Conservation (phyloP, 306 rosid species). For the Sicyos edulis region DNA sequence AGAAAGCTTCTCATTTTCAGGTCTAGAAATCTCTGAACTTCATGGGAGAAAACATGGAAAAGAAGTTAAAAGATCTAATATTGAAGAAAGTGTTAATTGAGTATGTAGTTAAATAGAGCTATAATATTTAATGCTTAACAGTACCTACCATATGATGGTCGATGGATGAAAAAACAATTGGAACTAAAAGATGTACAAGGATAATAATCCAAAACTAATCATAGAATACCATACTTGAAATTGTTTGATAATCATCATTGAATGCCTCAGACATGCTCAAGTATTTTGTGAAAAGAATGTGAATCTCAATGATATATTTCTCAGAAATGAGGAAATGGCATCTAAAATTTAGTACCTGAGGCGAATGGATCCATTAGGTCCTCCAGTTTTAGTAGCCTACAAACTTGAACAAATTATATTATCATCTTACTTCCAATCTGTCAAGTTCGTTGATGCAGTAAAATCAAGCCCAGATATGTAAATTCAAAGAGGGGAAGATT, state of each 20-base stretch:
- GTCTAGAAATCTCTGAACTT: constrained; percentile 93
- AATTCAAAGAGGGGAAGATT: constrained; percentile 10
- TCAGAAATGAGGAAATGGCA: constrained; percentile 9
- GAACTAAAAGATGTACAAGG: background rate
- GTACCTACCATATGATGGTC: too few relatives aligned
- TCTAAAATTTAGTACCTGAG: constrained; percentile 57
- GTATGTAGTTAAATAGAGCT: background rate
- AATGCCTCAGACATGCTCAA: constrained; percentile 4
- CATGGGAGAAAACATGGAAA: constrained; percentile 32
- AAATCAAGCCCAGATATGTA: constrained; percentile 1
- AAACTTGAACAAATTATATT: constrained; percentile 37
- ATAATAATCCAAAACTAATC: background rate
- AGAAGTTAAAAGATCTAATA: background rate
- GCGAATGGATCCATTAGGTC: constrained; percentile 88
- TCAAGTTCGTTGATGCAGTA: constrained; percentile 6
- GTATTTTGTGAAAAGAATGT: background rate
- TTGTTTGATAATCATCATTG: background rate
- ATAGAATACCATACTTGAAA: constrained; percentile 6
- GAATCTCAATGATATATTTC: background rate
- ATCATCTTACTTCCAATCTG: constrained; percentile 22
- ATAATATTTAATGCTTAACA: background rate
- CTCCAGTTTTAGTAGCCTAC: constrained; percentile 95
- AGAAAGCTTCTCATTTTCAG: constrained; percentile 73
- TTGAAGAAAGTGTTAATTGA: background rate
- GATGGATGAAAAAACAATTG: background rate